Base-by-base conservation (phyloP, 2,329 filamentous ascomycete species). In the Trichoderma cornu-damae region DNA sequence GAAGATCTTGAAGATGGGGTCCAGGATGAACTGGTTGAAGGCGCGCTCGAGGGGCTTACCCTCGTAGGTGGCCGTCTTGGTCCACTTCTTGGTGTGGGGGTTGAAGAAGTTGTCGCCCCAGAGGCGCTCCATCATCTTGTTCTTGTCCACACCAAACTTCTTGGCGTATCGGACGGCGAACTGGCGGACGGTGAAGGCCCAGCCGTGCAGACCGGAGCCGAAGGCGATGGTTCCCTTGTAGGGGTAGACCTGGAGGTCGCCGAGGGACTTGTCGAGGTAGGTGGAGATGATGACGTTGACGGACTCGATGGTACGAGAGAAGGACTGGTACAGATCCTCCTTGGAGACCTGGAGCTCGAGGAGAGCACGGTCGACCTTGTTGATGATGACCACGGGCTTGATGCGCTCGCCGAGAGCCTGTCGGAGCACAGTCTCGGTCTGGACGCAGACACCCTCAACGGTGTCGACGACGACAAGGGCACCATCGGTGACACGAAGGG, bases 81-180 rank as follows among this genome's bases (percentile, higher is more conserved):
- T 93, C 94, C 94, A 99, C 87, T 99, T 99, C 90, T 97, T 99
- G 83, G 94, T 99, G 81, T 90, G 85, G 69, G 94, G 90, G 86
- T 99, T 97, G 89, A 99, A 99, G 86, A 85, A 99, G 85, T 91
- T 96, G 87, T 99, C 94, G 68, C 94, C 30, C 94, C 94, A 99
- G 68, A 99, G 90, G 87, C 94, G 91, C 83, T 96, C 90, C 89
- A 97, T 96, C 94, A 99, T 96, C 90, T 97, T 97, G 82, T 87
- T 88, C 79, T 92, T 92, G 87, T 99, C 93, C 70, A 99, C 94
- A 88, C 94, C 94, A 72, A 99, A 99, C 82, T 99, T 99, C 91
- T 97, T 97, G 79, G 93, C 89, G 78, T 99, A 99, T 72, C 88
- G 86, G 74, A 85, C 77, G 69, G 94, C 94, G 79, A 99, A 99